Conservation (phyloP, 495 filamentous ascomycete species). For the Penicillium crystallinum region DNA sequence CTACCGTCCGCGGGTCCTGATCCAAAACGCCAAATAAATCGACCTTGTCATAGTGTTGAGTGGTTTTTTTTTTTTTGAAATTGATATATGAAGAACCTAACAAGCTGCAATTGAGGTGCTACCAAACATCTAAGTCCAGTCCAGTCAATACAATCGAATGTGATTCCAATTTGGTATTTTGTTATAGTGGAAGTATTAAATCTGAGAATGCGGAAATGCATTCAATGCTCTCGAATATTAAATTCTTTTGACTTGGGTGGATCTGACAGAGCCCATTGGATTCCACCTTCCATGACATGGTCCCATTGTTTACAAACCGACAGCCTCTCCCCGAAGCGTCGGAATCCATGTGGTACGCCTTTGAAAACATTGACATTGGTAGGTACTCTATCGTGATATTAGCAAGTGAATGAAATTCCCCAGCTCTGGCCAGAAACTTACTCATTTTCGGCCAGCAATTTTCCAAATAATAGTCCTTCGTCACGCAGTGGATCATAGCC, state of each 20-base stretch:
- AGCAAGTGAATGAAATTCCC: not conserved
- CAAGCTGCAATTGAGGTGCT: no score
- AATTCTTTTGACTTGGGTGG: conserved; percentile 7
- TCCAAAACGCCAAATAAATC: no score
- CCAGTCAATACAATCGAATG: no score
- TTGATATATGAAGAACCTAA: no score
- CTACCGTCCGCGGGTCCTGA: no score
- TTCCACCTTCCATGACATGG: conserved; percentile 33
- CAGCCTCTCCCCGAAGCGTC: conserved; percentile 31
- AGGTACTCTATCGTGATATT: conserved; percentile 24
- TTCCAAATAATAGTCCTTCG: conserved; percentile 40
- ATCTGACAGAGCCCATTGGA: conserved; percentile 34
- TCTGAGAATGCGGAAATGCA: not conserved
- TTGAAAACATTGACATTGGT: conserved; percentile 37
- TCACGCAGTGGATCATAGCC: conserved; percentile 45
- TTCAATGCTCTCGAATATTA: not conserved
- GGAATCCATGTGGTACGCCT: conserved; percentile 45
- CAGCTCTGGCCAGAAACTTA: no score
- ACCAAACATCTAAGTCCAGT: no score
- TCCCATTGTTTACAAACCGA: conserved; percentile 37
- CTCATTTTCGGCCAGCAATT: conserved; percentile 41
- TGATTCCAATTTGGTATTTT: no score
- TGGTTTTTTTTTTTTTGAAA: no score
- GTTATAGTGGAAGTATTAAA: no score
- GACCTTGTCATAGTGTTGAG: no score